Evolutionary conservation across 495 filamentous ascomycete species (phyloP).

Genomic region (Talaromyces adpressus): DNA sequence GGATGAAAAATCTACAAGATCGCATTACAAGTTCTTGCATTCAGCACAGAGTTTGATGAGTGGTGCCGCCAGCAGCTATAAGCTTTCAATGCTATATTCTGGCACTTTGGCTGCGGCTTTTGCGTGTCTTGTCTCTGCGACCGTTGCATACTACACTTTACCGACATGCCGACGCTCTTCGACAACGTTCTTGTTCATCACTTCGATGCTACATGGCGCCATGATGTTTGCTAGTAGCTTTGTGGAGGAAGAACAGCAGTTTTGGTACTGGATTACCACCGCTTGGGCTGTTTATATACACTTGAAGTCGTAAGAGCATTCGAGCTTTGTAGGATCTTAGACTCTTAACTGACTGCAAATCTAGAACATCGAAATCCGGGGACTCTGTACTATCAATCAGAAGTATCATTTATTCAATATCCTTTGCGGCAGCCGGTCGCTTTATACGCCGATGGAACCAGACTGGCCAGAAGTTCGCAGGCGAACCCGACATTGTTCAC

Average conservation of each 20-base stretch:
- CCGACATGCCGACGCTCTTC: slow-evolving; percentile 15
- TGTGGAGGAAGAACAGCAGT: slow-evolving; percentile 96
- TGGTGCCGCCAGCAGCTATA: slow-evolving; percentile 85
- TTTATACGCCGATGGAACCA: slow-evolving; percentile 83
- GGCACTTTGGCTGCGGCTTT: slow-evolving; percentile 45
- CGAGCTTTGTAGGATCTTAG: background rate
- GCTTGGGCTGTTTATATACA: slow-evolving; percentile 67
- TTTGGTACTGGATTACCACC: slow-evolving; percentile 89
- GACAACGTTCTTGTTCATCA: slow-evolving; percentile 25
- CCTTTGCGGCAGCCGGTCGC: slow-evolving; percentile 42
- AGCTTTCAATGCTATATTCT: slow-evolving; percentile 51
- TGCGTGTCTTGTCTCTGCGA: slow-evolving; percentile 30
- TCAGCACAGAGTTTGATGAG: slow-evolving; percentile 70
- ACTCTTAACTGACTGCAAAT: background rate
- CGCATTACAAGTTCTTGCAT: slow-evolving; percentile 51
- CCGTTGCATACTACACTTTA: slow-evolving; percentile 17
- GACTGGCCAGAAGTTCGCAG: slow-evolving; percentile 90
- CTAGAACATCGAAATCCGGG: background rate
- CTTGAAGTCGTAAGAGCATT: slow-evolving; percentile 35
- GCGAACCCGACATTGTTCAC: slow-evolving; percentile 75
- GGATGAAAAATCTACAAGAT: slow-evolving; percentile 14
- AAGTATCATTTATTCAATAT: slow-evolving; percentile 14
- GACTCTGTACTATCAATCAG: background rate
- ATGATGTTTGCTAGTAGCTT: slow-evolving; percentile 99
- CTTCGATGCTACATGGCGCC: slow-evolving; percentile 53